Evolutionary conservation across 441 rosid genomes (phyloP).

Genomic region (Populus hybrid): DNA sequence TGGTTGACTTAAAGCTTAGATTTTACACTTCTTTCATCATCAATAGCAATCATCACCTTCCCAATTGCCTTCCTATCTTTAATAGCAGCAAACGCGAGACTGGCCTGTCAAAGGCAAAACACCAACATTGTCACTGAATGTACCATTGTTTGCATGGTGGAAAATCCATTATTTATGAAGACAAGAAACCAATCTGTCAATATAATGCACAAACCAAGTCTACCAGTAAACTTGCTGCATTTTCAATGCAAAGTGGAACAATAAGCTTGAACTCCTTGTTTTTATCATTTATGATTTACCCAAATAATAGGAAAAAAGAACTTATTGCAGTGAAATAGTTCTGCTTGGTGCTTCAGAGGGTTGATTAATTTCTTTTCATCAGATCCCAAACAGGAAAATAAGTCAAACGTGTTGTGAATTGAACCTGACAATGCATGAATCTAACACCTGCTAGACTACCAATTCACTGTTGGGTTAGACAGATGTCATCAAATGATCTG

Average conservation of each 20-base stretch:
- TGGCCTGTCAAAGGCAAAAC: conserved; percentile 50
- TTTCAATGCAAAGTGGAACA: background rate
- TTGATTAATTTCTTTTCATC: background rate
- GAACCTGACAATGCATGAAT: background rate
- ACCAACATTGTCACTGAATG: background rate
- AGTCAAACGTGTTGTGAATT: background rate
- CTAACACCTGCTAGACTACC: background rate
- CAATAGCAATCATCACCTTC: conserved; percentile 70
- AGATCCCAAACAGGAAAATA: background rate
- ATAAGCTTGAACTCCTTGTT: background rate
- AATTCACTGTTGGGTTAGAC: background rate
- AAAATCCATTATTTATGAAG: background rate
- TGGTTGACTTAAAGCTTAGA: conserved; percentile 56
- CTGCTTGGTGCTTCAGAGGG: background rate
- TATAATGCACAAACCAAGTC: background rate
- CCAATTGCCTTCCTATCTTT: conserved; percentile 88
- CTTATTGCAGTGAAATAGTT: background rate
- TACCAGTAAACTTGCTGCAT: background rate
- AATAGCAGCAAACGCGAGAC: conserved; percentile 68
- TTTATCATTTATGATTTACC: background rate
- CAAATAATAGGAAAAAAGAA: background rate
- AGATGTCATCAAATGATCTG: background rate
- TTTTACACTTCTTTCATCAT: conserved; percentile 31
- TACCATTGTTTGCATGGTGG: background rate
- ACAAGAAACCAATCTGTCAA: background rate